These are phyloP conservation scores for Serendipita indica DNA, from an alignment of 768 basidiomycete genomes.

Conservation along the genomic window DNA sequence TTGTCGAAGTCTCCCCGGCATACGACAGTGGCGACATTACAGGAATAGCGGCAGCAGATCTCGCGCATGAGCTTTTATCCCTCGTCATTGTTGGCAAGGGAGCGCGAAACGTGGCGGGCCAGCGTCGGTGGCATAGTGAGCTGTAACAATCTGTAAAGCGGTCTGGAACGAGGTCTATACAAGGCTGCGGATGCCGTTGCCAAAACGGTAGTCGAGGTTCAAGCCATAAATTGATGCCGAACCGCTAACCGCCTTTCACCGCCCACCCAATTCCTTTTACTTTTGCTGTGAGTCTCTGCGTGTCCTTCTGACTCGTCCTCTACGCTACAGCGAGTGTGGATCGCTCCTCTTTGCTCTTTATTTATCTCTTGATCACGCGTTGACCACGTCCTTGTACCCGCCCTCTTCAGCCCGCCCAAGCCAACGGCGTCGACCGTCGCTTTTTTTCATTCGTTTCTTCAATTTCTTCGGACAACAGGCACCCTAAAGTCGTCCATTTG, in stretches of 20 bases:
- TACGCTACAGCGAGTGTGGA: not conserved
- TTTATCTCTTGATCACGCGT: not conserved
- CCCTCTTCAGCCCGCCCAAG: not conserved
- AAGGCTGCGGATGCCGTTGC: not conserved
- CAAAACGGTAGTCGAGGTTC: not conserved
- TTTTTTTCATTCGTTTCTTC: constrained; percentile 3
- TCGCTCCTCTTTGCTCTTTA: not conserved
- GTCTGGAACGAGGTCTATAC: too few species aligned
- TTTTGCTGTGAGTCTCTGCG: not conserved
- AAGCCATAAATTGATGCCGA: not conserved
- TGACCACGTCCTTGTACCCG: not conserved
- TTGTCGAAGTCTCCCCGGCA: constrained; percentile 61
- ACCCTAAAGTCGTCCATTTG: not conserved
- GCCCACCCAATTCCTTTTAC: not conserved
- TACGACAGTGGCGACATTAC: constrained; percentile 64
- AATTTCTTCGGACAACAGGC: not conserved
- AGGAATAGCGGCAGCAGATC: constrained; percentile 49
- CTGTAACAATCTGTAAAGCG: too few species aligned
- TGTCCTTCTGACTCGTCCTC: not conserved
- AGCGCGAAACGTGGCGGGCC: too few species aligned
- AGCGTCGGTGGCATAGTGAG: too few species aligned
- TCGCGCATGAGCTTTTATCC: constrained; percentile 54
- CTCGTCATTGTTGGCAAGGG: not conserved
- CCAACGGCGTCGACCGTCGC: constrained; percentile 10
- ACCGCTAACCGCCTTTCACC: not conserved